Evolutionary conservation across 495 filamentous ascomycete species (phyloP), one percentile per base, ranked within the genome.

Genomic region (Parathielavia appendiculata): DNA sequence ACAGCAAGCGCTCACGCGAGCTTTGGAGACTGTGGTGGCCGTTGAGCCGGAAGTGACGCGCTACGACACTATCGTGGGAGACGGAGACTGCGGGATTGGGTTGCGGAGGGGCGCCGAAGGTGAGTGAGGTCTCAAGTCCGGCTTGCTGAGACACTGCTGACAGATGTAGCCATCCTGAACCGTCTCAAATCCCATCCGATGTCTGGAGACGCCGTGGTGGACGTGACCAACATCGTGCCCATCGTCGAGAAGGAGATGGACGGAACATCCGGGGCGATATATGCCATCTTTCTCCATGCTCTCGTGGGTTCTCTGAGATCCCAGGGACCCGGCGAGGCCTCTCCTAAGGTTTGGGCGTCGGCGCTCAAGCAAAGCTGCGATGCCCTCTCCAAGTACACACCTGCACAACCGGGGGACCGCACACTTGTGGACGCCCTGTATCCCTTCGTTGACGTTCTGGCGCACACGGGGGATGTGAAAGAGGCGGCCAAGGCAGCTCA

Each of bases 261-360:
- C 67, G 93, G 93, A 49, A 98, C 93, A 12, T 96, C 91, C 0
- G 93, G 93, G 3, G 93, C 95, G 6, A 77, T 98, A 30, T 97
- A 95, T 70, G 89, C 91, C 39, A 98, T 98, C 62, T 98, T 96
- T 79, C 79, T 98, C 52, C 96, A 96, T 69, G 84, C 92, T 0
- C 84, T 98, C 1, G 86, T 88, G 19, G 83, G 87, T 58, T 84
- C 86, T 1, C 76, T 98, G 14, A 84, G 86, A 35, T 75, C 75
- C 10, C 79, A 87, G 52, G 57, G 64, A 6, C 56, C 67, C 0
- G 73, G 76, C 26, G 71, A 81, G 40, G 59, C 76, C 13, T 71
- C 78, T 10, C 67, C 81, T 5, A 74, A 82, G 40, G 77, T 86
- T 17, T 97, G 91, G 92, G 84, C 86, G 4, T 74, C 80, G 9